Conservation (phyloP, 306 rosid species). For the Hippophae rhamnoides region DNA sequence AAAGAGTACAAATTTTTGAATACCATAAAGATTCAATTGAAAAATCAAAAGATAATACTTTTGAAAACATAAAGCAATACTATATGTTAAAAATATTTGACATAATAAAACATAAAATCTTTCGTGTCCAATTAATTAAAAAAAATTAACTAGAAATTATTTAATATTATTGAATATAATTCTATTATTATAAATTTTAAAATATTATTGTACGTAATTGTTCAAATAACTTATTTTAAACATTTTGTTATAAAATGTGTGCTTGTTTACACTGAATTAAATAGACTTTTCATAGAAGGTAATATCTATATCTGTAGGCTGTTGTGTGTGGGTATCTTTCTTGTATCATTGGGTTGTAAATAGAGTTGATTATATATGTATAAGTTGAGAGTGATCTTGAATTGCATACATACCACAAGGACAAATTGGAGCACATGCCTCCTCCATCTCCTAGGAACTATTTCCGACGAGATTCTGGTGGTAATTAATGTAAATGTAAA, state of each 20-base stretch:
- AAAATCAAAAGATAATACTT: too few relatives aligned
- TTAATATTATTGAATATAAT: too few relatives aligned
- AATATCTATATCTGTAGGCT: background rate
- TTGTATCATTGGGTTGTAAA: background rate
- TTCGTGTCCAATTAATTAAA: too few relatives aligned
- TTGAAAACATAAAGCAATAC: too few relatives aligned
- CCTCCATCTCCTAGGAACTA: slow-evolving; percentile 33
- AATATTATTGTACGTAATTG: too few relatives aligned
- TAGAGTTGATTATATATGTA: background rate
- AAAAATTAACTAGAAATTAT: too few relatives aligned
- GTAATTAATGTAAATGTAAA: slow-evolving; percentile 15
- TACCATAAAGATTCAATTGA: too few relatives aligned
- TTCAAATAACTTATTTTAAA: background rate
- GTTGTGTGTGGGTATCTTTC: background rate
- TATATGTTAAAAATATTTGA: too few relatives aligned
- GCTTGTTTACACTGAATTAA: background rate
- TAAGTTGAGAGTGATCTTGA: slow-evolving; percentile 12
- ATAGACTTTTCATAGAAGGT: background rate
- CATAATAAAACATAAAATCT: too few relatives aligned
- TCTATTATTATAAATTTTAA: too few relatives aligned
- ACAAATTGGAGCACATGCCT: slow-evolving; percentile 69
- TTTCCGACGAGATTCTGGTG: slow-evolving; percentile 19
- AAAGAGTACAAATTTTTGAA: too few relatives aligned
- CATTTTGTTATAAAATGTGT: background rate
- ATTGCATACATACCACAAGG: slow-evolving; percentile 72